These are phyloP conservation scores for Cercophora newfieldiana DNA, from an alignment of 495 filamentous ascomycete species.

Conservation along the genomic window DNA sequence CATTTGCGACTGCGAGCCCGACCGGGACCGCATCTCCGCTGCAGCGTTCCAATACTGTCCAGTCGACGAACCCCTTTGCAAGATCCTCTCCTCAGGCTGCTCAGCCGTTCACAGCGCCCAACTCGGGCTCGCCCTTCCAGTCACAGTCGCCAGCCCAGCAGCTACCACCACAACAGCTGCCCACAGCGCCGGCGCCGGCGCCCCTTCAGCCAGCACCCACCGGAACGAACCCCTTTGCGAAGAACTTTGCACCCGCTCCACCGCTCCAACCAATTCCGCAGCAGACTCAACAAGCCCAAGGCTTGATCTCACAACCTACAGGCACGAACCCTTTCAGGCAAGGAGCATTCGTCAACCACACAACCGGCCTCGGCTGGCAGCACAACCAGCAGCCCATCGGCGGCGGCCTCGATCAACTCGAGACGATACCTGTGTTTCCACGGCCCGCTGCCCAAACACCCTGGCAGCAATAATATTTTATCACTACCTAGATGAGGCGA, in stretches of 20 bases:
- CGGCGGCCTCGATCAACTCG: constrained; percentile 78
- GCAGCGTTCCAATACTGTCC: constrained; percentile 45
- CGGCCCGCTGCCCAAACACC: constrained; percentile 62
- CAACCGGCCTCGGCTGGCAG: constrained; percentile 86
- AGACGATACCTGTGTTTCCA: constrained; percentile 84
- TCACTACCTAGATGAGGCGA: neutral
- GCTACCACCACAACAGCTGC: constrained; percentile 26
- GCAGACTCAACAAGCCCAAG: constrained; percentile 36
- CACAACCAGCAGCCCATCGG: constrained; percentile 74
- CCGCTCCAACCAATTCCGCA: constrained; percentile 35
- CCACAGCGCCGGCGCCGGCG: constrained; percentile 26
- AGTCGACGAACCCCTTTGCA: constrained; percentile 87
- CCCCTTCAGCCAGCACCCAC: constrained; percentile 62
- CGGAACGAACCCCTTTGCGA: constrained; percentile 73
- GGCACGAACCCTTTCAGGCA: constrained; percentile 96
- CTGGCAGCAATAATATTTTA: constrained; percentile 54
- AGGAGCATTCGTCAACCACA: constrained; percentile 80
- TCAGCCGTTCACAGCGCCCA: constrained; percentile 50
- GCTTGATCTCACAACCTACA: constrained; percentile 61
- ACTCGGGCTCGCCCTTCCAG: constrained; percentile 50
- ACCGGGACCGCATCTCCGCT: constrained; percentile 17
- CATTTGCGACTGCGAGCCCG: constrained; percentile 26
- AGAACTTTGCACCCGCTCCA: constrained; percentile 42
- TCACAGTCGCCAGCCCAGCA: constrained; percentile 47
- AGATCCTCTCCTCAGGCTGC: constrained; percentile 51